Evolutionary conservation across 495 filamentous ascomycete species (phyloP).

Genomic region (Penicillium coffeae): DNA sequence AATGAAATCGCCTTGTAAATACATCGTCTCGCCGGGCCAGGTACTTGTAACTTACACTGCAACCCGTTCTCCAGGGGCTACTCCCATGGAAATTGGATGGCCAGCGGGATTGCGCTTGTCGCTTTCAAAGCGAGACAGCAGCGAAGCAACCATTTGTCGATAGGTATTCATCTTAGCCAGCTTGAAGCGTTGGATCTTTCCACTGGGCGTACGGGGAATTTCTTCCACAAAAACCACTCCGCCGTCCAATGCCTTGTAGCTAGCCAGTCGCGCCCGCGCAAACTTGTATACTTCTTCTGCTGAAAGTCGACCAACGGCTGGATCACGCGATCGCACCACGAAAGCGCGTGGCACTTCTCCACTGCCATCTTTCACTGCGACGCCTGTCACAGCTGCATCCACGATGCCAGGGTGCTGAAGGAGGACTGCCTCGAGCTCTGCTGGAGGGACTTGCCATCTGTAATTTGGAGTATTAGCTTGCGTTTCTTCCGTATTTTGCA

Average conservation of each 20-base stretch:
- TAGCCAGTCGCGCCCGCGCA: slow-evolving; percentile 55
- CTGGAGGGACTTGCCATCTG: slow-evolving; percentile 74
- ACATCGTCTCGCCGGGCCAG: background rate
- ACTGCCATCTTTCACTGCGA: slow-evolving; percentile 48
- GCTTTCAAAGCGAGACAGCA: slow-evolving; percentile 31
- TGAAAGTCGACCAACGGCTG: slow-evolving; percentile 28
- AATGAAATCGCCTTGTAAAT: background rate
- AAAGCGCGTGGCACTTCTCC: slow-evolving; percentile 73
- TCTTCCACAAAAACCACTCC: slow-evolving; percentile 70
- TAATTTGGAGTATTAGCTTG: background rate
- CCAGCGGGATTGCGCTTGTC: slow-evolving; percentile 3
- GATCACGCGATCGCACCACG: slow-evolving; percentile 51
- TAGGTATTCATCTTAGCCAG: slow-evolving; percentile 44
- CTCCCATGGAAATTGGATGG: slow-evolving; percentile 9
- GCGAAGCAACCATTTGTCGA: slow-evolving; percentile 41
- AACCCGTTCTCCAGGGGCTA: slow-evolving; percentile 11
- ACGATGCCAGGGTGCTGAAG: slow-evolving; percentile 62
- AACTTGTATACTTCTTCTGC: slow-evolving; percentile 60
- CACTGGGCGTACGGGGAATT: slow-evolving; percentile 72
- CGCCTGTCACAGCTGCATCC: slow-evolving; percentile 78
- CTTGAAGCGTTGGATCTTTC: slow-evolving; percentile 67
- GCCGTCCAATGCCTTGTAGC: slow-evolving; percentile 66
- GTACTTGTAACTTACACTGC: slow-evolving; percentile 4
- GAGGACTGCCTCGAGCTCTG: slow-evolving; percentile 77
- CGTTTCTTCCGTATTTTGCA: no score